phyloP scores from a whole-genome alignment of 192 early-diverging fungal genomes.

The Geranomyces michiganensis region DNA sequence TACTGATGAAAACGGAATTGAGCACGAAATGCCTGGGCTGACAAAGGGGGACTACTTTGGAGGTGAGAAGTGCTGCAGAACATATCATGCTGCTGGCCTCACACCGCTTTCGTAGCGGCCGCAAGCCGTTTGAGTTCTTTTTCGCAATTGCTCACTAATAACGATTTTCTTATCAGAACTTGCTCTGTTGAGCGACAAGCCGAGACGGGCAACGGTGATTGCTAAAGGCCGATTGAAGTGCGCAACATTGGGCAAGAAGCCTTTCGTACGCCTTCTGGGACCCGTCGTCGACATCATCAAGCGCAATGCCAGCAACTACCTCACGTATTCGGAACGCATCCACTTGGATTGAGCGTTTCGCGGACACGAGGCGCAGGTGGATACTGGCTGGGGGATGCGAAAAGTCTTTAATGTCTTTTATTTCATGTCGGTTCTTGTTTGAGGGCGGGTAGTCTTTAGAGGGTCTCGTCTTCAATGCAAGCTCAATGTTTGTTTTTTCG shows the following conservation, averaged over 20 bases:
- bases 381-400: background rate
- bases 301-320: constrained; percentile 92
- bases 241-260: constrained; percentile 92
- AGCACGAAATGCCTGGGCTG: constrained; percentile 59
- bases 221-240: constrained; percentile 91
- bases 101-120: too few species aligned
- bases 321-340: constrained; percentile 27
- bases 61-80: constrained; percentile 57
- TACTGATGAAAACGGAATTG: constrained; percentile 76
- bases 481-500: background rate
- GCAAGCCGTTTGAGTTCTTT: too few species aligned
- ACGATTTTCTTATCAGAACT: constrained; percentile 69
- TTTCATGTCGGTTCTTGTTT: background rate
- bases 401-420: background rate
- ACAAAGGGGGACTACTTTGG: constrained; percentile 95
- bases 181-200: constrained; percentile 92
- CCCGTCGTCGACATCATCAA: constrained; percentile 95
- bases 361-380: background rate
- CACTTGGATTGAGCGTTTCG: constrained; percentile 20
- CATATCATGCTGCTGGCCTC: background rate
- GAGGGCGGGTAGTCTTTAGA: too few species aligned
- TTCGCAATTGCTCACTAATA: too few species aligned
- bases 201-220: constrained; percentile 85
- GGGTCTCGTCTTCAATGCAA: background rate
- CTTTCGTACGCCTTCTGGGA: constrained; percentile 92